phyloP scores from a whole-genome alignment of 164 flowering plant genomes.

The Annona cherimola region DNA sequence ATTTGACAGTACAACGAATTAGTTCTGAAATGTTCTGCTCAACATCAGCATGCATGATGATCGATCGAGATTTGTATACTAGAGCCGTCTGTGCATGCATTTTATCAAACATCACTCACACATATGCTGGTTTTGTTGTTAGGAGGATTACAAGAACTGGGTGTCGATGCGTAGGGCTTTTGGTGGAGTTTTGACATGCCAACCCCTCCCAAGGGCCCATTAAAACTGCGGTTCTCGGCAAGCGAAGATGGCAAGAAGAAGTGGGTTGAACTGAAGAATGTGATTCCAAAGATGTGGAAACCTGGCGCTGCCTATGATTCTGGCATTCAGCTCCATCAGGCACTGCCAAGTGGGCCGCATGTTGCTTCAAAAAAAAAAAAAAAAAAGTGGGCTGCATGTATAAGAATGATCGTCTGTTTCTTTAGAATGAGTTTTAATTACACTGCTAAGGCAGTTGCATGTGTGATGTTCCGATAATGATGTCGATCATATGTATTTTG shows the following conservation, averaged over 20 bases:
- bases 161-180: conserved; percentile 53
- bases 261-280: conserved; percentile 39
- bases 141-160: conserved; percentile 73
- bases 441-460: too few relatives aligned
- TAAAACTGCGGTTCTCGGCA: conserved; percentile 51
- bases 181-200: conserved; percentile 46
- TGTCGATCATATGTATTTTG: too few relatives aligned
- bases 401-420: too few relatives aligned
- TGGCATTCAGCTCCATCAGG: conserved; percentile 31
- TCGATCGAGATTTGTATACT: neutral
- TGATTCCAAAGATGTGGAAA: conserved; percentile 62
- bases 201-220: conserved; percentile 33
- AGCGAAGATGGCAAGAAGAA: conserved; percentile 24
- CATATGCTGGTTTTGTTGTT: neutral
- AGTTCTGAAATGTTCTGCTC: too few relatives aligned
- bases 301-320: conserved; percentile 62
- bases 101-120: neutral
- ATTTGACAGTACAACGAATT: too few relatives aligned
- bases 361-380: too few relatives aligned
- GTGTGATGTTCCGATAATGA: too few relatives aligned
- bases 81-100: neutral
- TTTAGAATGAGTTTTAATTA: too few relatives aligned
- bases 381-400: too few relatives aligned
- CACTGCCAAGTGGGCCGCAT: too few relatives aligned
- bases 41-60: too few relatives aligned